phyloP scores from a whole-genome alignment of 169 alveolate species.

The Miamiensis avidus region DNA sequence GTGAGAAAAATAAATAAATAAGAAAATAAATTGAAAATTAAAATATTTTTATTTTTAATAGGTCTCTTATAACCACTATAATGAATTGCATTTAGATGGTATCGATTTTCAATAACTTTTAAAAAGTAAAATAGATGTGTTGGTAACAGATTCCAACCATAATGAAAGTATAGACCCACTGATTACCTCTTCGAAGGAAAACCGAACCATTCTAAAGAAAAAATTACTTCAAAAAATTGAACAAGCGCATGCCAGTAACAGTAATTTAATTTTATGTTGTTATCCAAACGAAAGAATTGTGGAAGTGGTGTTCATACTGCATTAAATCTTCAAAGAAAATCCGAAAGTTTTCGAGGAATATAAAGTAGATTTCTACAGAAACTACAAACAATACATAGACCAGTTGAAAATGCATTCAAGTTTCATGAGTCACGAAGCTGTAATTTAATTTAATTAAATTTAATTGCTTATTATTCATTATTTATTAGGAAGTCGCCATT shows the following conservation, averaged over 20 bases:
- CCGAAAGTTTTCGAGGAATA: not conserved
- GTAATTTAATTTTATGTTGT: not conserved
- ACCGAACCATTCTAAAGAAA: not conserved
- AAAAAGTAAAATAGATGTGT: slow-evolving; percentile 10
- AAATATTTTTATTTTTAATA: too few species aligned
- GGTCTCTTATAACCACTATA: not conserved
- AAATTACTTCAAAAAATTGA: not conserved
- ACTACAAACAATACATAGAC: not conserved
- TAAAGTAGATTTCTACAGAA: not conserved
- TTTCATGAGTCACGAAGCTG: not conserved
- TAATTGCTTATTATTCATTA: too few species aligned
- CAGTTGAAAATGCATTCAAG: not conserved
- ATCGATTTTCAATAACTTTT: not conserved
- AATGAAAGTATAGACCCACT: not conserved
- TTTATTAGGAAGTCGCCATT: not conserved
- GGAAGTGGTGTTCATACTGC: slow-evolving; percentile 7
- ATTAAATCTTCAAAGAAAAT: slow-evolving; percentile 13
- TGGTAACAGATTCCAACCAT: slow-evolving; percentile 4
- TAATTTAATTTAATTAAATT: too few species aligned
- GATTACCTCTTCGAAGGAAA: not conserved
- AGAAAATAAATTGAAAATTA: not conserved
- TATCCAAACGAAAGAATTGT: slow-evolving; percentile 26
- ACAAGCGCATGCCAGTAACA: too few species aligned
- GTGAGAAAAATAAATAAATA: not conserved
- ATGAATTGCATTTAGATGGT: slow-evolving; percentile 21